phyloP scores from a whole-genome alignment of 371 early-diverging fungal species.

The Phascolomyces articulosus region DNA sequence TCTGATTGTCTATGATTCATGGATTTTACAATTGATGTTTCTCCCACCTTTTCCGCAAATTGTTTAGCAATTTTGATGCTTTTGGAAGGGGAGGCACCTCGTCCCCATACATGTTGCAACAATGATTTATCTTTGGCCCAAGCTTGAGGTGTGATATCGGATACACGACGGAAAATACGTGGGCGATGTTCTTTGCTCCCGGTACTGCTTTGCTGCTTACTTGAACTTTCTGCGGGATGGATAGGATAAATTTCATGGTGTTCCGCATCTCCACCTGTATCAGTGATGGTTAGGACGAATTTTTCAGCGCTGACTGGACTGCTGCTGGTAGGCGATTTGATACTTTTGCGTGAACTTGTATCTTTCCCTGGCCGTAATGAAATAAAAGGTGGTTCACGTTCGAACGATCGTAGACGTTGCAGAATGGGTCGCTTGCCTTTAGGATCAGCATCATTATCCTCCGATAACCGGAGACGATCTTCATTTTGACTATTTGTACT shows the following conservation, averaged over 20 bases:
- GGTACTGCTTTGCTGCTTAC: neutral
- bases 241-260: neutral
- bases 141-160: neutral
- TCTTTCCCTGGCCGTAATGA: neutral
- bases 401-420: neutral
- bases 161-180: neutral
- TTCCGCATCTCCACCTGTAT: neutral
- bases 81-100: constrained; percentile 5
- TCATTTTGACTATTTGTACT: neutral
- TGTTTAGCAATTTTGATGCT: constrained; percentile 8
- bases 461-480: neutral
- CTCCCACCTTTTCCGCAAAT: constrained; percentile 1
- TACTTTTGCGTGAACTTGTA: neutral
- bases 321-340: neutral
- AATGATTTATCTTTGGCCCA: neutral
- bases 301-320: neutral
- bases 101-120: constrained; percentile 1
- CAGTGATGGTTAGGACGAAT: neutral
- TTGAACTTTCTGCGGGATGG: neutral
- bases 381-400: neutral
- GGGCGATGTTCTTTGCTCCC: neutral
- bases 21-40: neutral
- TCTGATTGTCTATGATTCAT: neutral
- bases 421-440: constrained; percentile 2
- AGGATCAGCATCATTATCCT: neutral